Percentiles rank a stretch among this genome's conserved stretches.
Conservation (phyloP, 2,329 filamentous ascomycete species). For the Ophiostoma populinum region DNA sequence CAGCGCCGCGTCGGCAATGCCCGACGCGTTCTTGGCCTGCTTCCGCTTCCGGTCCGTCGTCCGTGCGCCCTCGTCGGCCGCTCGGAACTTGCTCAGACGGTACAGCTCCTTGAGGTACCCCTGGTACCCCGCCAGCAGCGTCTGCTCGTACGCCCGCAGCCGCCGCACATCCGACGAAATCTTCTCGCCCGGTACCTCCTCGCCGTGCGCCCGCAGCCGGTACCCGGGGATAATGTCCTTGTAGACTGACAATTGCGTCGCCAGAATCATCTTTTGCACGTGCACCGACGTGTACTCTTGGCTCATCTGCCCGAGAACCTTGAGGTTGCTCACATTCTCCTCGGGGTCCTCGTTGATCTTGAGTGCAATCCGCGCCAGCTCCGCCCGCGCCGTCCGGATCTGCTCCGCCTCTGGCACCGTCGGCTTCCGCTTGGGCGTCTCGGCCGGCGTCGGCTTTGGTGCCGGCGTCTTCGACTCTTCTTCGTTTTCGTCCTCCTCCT, state of each 20-base stretch:
- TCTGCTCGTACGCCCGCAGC: conserved; percentile 71
- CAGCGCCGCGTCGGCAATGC: conserved; percentile 58
- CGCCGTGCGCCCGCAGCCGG: conserved; percentile 66
- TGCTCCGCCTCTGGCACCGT: conserved; percentile 34
- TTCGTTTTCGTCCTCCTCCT: conserved; percentile 25
- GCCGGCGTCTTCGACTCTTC: conserved; percentile 11
- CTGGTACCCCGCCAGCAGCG: conserved; percentile 72
- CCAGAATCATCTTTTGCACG: conserved; percentile 72
- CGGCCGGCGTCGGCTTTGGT: neutral
- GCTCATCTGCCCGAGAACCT: conserved; percentile 57
- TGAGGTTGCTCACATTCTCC: conserved; percentile 68
- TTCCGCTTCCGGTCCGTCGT: conserved; percentile 8
- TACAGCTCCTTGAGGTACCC: conserved; percentile 63
- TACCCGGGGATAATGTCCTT: conserved; percentile 96
- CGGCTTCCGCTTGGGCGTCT: conserved; percentile 3
- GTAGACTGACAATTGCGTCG: conserved; percentile 77
- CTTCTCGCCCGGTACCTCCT: conserved; percentile 59
- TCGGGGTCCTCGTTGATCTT: conserved; percentile 84
- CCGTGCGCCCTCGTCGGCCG: conserved; percentile 15
- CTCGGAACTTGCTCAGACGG: conserved; percentile 39
- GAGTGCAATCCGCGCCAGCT: conserved; percentile 67
- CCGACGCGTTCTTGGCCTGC: conserved; percentile 14
- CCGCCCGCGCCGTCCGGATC: conserved; percentile 76
- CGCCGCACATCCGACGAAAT: conserved; percentile 82
- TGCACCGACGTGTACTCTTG: conserved; percentile 49